Evolutionary conservation across 345 rosid species (phyloP).

Genomic region (Odontarrhena argentea): DNA sequence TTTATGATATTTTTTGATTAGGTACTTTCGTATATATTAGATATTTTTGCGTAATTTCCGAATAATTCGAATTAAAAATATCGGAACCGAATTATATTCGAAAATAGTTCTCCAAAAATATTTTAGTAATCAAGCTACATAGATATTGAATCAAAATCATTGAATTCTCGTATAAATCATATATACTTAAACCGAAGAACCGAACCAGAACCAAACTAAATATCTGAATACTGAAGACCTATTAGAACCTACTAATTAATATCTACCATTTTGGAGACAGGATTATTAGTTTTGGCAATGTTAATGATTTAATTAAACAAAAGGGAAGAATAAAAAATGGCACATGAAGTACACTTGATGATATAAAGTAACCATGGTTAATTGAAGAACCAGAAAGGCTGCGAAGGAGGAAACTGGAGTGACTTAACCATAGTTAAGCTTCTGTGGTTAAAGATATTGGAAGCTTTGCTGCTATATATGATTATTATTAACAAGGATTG

Average conservation of each 20-base stretch:
- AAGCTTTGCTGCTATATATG: constrained; percentile 26
- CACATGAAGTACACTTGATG: constrained; percentile 39
- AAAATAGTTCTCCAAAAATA: no score
- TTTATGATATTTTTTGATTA: no score
- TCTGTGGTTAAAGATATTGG: constrained; percentile 35
- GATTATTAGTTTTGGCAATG: constrained; percentile 12
- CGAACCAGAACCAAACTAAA: no score
- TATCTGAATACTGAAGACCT: no score
- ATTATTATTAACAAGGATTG: constrained; percentile 22
- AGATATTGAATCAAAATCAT: no score
- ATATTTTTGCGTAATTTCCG: no score
- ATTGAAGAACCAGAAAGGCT: constrained; percentile 9
- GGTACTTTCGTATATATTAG: no score
- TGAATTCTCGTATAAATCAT: no score
- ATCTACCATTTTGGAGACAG: constrained; percentile 9
- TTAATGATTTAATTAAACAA: constrained; percentile 22
- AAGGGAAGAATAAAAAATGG: constrained; percentile 8
- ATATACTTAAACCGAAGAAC: no score
- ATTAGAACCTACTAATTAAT: not conserved
- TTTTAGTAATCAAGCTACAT: no score
- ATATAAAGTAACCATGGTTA: constrained; percentile 78
- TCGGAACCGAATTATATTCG: no score
- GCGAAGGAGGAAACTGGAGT: constrained; percentile 42
- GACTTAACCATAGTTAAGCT: constrained; percentile 54
- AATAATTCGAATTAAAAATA: no score